Percentiles rank a stretch among this genome's conserved stretches.
These are phyloP conservation scores for Henckelia pumila DNA, from an alignment of 257 asterid genomes.

Conservation along the genomic window DNA sequence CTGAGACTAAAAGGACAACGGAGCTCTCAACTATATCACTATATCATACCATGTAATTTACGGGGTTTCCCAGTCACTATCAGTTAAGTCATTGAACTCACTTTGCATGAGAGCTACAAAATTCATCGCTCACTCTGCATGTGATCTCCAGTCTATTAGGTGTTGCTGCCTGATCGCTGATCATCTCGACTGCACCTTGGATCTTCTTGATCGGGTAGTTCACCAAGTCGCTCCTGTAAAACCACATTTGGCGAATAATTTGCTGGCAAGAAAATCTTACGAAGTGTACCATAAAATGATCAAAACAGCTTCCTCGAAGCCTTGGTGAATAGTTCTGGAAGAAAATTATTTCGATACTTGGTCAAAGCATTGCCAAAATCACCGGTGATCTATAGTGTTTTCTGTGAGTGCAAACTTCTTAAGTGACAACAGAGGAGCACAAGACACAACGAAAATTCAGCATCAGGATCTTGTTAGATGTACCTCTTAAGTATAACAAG, in stretches of 20 bases:
- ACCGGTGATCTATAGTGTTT: not conserved
- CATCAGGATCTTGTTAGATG: not conserved
- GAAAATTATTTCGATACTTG: not conserved
- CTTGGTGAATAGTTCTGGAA: not conserved
- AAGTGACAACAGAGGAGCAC: not conserved
- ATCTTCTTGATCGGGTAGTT: constrained; percentile 47
- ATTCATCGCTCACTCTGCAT: constrained; percentile 29
- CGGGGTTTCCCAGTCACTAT: constrained; percentile 28
- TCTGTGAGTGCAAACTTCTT: not conserved
- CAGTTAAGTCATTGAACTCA: constrained; percentile 42
- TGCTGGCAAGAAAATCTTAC: not conserved
- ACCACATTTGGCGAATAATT: constrained; percentile 11
- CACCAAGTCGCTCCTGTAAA: constrained; percentile 71
- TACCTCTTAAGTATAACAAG: not conserved
- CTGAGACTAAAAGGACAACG: constrained; percentile 30
- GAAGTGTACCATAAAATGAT: not conserved
- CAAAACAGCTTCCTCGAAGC: not conserved
- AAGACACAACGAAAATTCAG: not conserved
- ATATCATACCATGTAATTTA: constrained; percentile 27
- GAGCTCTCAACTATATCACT: constrained; percentile 27
- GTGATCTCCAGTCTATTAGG: constrained; percentile 32
- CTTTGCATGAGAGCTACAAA: constrained; percentile 20
- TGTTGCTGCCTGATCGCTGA: constrained; percentile 24
- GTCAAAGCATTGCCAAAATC: not conserved
- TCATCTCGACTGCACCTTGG: constrained; percentile 38